These are phyloP conservation scores for Penicillium psychrosexuale DNA, from an alignment of 2,329 filamentous ascomycete genomes.

Conservation along the genomic window DNA sequence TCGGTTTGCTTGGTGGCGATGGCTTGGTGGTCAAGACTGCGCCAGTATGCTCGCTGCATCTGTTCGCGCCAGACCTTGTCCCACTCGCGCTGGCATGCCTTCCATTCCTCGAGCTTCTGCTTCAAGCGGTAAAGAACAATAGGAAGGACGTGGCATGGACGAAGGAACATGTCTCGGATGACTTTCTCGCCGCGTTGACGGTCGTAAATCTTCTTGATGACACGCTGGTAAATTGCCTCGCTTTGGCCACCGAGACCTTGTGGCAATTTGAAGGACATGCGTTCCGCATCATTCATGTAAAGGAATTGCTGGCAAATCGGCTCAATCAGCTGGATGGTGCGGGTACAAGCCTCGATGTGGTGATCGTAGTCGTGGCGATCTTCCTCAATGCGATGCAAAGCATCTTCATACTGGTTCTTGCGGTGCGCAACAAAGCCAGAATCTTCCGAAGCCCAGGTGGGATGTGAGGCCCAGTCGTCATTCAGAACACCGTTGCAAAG, in stretches of 20 bases:
- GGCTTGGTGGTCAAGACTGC: slow-evolving; percentile 94
- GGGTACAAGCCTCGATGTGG: slow-evolving; percentile 91
- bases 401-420: slow-evolving; percentile 94
- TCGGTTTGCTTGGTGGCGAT: slow-evolving; percentile 84
- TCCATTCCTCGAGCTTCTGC: slow-evolving; percentile 96
- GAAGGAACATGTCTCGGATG: slow-evolving; percentile 78
- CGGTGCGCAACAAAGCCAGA: slow-evolving; percentile 96
- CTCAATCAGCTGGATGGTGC: slow-evolving; percentile 93
- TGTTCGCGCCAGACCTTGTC: slow-evolving; percentile 98
- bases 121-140: slow-evolving; percentile 86
- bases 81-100: slow-evolving; percentile 95
- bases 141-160: slow-evolving; percentile 83
- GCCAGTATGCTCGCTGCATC: slow-evolving; percentile 91
- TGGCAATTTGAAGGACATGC: slow-evolving; percentile 73
- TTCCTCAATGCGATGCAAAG: slow-evolving; percentile 92
- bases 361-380: slow-evolving; percentile 98
- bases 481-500: slow-evolving; percentile 92
- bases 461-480: slow-evolving; percentile 97
- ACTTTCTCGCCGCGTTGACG: slow-evolving; percentile 78
- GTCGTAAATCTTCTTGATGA: slow-evolving; percentile 96
- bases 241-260: slow-evolving; percentile 85
- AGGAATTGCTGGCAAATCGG: slow-evolving; percentile 89
- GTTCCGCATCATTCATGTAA: slow-evolving; percentile 70
- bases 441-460: slow-evolving; percentile 97
- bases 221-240: slow-evolving; percentile 93